Percentiles rank a stretch among this genome's conserved stretches.
phyloP scores from a whole-genome alignment of 1,284 basidiomycete genomes.

The Ganoderma lucidum region DNA sequence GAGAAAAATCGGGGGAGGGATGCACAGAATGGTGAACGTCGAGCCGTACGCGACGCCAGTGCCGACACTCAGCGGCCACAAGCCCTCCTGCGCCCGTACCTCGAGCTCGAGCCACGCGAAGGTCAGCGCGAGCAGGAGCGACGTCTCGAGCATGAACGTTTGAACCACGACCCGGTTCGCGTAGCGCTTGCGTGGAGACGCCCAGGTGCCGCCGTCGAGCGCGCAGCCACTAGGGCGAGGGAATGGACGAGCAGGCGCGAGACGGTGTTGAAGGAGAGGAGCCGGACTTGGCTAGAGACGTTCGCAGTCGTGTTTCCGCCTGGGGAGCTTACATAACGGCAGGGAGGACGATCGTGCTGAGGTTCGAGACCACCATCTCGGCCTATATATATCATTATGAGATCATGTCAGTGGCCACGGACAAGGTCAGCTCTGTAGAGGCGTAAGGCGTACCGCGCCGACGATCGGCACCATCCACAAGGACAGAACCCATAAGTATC shows the following conservation, averaged over 20 bases:
- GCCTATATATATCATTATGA: conserved; percentile 55
- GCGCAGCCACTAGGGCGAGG: conserved; percentile 64
- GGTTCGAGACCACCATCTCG: conserved; percentile 84
- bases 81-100: conserved; percentile 53
- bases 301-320: conserved; percentile 29
- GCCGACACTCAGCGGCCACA: conserved; percentile 72
- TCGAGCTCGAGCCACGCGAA: conserved; percentile 62
- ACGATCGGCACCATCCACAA: conserved; percentile 58
- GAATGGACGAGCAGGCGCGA: conserved; percentile 75
- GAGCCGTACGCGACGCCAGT: conserved; percentile 73
- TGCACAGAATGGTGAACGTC: conserved; percentile 74
- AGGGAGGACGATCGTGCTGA: conserved; percentile 79
- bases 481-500: conserved; percentile 65
- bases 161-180: conserved; percentile 65
- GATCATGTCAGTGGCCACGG: neutral
- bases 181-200: conserved; percentile 55
- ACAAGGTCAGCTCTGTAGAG: neutral
- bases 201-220: conserved; percentile 44
- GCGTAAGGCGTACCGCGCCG: conserved; percentile 64
- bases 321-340: conserved; percentile 41
- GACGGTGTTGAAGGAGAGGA: conserved; percentile 75
- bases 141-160: conserved; percentile 63
- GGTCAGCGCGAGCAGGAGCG: conserved; percentile 55
- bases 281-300: conserved; percentile 66
- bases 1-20: conserved; percentile 27